Percentiles rank a stretch among this genome's conserved stretches.
These are phyloP conservation scores for Phaeosphaeriaceae sp. DNA, from an alignment of 2,329 filamentous ascomycete species.

Conservation along the genomic window DNA sequence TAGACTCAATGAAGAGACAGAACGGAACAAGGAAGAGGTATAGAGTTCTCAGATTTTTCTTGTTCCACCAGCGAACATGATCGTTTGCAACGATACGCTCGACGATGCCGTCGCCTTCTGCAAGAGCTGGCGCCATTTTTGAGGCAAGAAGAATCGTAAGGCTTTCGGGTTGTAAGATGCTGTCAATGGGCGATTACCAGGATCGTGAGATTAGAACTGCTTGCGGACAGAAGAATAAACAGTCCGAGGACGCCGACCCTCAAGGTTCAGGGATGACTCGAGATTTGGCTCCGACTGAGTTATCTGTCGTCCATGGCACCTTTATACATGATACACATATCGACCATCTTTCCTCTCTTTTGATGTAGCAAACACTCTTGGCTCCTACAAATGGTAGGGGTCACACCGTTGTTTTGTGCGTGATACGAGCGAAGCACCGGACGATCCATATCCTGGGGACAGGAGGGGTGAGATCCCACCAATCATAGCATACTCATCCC, in stretches of 20 bases:
- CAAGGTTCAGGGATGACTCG: no score
- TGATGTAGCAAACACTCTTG: not conserved
- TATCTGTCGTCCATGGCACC: no score
- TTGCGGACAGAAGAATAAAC: no score
- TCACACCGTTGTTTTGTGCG: not conserved
- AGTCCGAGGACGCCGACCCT: no score
- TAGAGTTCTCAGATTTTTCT: constrained; percentile 65
- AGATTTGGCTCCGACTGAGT: no score
- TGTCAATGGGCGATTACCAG: no score
- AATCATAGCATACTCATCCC: not conserved
- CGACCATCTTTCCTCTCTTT: not conserved
- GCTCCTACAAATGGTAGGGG: not conserved
- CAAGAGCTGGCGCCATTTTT: constrained; percentile 34
- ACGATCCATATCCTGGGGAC: not conserved
- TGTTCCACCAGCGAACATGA: constrained; percentile 62
- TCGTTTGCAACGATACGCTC: constrained; percentile 47
- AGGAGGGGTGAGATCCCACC: not conserved
- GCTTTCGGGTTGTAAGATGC: no score
- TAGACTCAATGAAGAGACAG: constrained; percentile 70
- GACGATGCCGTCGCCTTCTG: constrained; percentile 35
- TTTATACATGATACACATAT: no score
- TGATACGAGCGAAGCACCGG: not conserved
- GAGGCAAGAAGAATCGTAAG: not conserved
- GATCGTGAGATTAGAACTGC: no score
- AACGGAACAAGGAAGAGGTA: constrained; percentile 68